Conservation (phyloP, 352 stramenopile genomes). For the Thalassiosira mediterranea region DNA sequence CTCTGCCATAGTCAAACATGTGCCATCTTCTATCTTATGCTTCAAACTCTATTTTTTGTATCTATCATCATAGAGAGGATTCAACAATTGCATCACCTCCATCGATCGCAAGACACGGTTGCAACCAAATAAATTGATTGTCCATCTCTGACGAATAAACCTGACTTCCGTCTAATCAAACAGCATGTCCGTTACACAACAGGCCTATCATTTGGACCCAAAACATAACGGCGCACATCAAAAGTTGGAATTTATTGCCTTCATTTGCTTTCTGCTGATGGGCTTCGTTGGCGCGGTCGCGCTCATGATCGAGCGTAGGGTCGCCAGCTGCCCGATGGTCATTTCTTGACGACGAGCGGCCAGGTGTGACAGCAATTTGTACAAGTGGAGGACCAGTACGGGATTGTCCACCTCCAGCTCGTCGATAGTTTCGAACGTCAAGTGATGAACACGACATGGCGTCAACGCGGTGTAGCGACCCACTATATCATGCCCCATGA, state of each 20-base stretch:
- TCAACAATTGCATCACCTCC: no score
- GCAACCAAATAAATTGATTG: no score
- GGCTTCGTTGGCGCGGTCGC: conserved; percentile 41
- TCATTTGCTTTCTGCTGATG: conserved; percentile 28
- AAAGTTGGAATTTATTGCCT: conserved; percentile 15
- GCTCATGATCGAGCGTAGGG: conserved; percentile 65
- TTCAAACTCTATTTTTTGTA: no score
- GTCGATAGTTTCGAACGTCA: conserved; percentile 62
- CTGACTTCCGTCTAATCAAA: no score
- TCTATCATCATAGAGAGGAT: no score
- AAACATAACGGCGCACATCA: background rate
- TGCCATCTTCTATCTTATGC: no score
- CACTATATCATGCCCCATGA: conserved; percentile 47
- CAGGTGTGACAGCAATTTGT: conserved; percentile 79
- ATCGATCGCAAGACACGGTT: no score
- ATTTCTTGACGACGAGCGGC: conserved; percentile 67
- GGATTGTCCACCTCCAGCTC: conserved; percentile 62
- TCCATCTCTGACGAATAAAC: no score
- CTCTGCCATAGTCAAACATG: no score
- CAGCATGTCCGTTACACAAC: background rate
- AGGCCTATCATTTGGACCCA: background rate
- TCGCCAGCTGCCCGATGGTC: conserved; percentile 67
- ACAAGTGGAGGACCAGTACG: conserved; percentile 61
- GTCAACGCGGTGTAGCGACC: conserved; percentile 49
- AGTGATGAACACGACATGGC: conserved; percentile 60